A percentile compares a stretch with the other conserved stretches of the same genome.
Conservation (phyloP, 2,329 filamentous ascomycete species). For the Aspergillus sp. region DNA sequence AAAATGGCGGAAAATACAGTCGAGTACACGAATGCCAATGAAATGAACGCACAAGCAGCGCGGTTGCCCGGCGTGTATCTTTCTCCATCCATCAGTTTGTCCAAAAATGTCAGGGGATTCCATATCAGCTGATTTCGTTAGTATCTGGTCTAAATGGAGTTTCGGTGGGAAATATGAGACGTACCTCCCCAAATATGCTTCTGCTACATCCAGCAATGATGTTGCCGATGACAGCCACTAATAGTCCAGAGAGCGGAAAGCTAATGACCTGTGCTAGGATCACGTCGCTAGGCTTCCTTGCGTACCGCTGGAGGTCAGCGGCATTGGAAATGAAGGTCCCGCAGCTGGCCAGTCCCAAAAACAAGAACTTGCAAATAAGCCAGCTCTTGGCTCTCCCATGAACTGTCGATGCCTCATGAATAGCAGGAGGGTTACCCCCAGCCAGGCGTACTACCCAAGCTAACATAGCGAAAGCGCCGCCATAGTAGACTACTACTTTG, state of each 20-base stretch:
- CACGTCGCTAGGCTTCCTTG: slow-evolving; percentile 43
- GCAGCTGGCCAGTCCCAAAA: slow-evolving; percentile 31
- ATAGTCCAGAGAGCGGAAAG: slow-evolving; percentile 43
- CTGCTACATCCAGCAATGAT: slow-evolving; percentile 38
- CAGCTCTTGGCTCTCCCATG: slow-evolving; percentile 39
- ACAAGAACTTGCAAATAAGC: slow-evolving; percentile 42
- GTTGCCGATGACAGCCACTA: slow-evolving; percentile 45
- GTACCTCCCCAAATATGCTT: slow-evolving; percentile 33
- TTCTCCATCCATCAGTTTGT: slow-evolving; percentile 36
- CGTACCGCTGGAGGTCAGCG: slow-evolving; percentile 49
- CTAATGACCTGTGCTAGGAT: slow-evolving; percentile 45
- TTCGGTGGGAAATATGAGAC: neutral
- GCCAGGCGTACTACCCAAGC: slow-evolving; percentile 41
- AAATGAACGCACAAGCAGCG: slow-evolving; percentile 45
- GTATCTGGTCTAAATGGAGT: neutral
- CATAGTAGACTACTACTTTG: slow-evolving; percentile 42
- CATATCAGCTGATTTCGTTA: slow-evolving; percentile 31
- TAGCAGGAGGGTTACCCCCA: slow-evolving; percentile 29
- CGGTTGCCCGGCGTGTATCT: slow-evolving; percentile 40
- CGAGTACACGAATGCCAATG: slow-evolving; percentile 46
- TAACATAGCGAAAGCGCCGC: slow-evolving; percentile 43
- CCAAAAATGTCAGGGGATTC: slow-evolving; percentile 40
- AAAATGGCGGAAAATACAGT: slow-evolving; percentile 49
- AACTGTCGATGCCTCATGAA: slow-evolving; percentile 30
- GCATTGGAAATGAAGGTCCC: slow-evolving; percentile 39